Evolutionary conservation across 2,329 filamentous ascomycete genomes (phyloP), one percentile per base, ranked within the genome.

Genomic region (Venturia nashicola): DNA sequence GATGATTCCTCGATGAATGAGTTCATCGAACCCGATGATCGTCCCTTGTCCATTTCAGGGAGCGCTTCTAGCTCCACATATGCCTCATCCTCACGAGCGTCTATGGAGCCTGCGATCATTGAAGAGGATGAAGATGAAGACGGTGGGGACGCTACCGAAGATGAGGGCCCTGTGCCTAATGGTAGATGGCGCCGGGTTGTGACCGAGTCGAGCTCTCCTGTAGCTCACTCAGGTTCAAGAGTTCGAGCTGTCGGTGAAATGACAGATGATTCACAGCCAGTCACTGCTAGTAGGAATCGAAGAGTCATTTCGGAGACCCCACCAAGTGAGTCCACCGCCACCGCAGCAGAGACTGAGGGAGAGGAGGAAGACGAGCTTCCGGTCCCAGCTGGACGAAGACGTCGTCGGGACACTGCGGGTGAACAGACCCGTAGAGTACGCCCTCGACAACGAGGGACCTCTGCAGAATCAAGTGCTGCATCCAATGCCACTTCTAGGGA

Each of bases 1-100:
- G 73, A 73, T 54, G 73, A 76, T 61, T 76, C 75, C 1, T 76
- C 74, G 8, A 76, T 77, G 75, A 74, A 74, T 63, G 74, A 73
- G 63, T 77, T 77, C 67, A 73, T 77, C 55, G 69, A 70, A 23
- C 68, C 71, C 40, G 73, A 76, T 14, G 73, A 71, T 11, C 68
- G 71, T 18, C 69, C 67, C 2, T 71, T 71, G 18, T 70, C 70
- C 36, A 70, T 71, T 20, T 74, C 72, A 62, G 70, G 72, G 12
- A 66, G 69, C 20, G 65, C 61, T 55, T 69, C 65, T 27, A 67
- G 68, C 43, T 64, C 69, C 39, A 69, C 48, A 65, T 20, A 64
- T 18, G 18, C 51, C 23, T 65, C 61, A 18, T 34, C 36, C 18
- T 65, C 59, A 16, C 44, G 51, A 44, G 44, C 61, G 23, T 62